Conservation (phyloP, 805 yeast species). For the Sporopachydermia quercuum region DNA sequence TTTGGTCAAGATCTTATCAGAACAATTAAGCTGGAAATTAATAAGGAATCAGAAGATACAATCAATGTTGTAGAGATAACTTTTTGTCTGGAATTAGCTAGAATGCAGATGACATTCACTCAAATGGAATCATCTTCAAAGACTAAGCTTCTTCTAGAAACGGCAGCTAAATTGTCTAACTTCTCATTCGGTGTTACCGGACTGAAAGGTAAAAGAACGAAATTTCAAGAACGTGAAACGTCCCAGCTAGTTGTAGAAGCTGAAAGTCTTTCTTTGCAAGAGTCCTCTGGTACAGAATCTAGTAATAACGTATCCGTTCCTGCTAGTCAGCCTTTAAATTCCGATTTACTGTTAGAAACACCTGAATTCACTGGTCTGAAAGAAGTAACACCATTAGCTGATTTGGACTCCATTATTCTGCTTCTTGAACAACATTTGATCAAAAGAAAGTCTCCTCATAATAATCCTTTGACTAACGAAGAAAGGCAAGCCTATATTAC, state of each 20-base stretch:
- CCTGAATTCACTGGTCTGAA: constrained; percentile 74
- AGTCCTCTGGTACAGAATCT: not conserved
- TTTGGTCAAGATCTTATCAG: constrained; percentile 5
- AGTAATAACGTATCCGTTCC: constrained; percentile 1
- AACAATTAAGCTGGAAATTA: constrained; percentile 10
- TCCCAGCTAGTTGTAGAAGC: constrained; percentile 72
- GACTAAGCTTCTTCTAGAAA: constrained; percentile 14
- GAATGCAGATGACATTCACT: constrained; percentile 23
- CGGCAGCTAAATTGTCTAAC: constrained; percentile 43
- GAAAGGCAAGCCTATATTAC: constrained; percentile 66
- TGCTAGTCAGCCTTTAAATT: constrained; percentile 35
- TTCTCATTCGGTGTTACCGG: constrained; percentile 66
- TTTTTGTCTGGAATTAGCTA: constrained; percentile 53
- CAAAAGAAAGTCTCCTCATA: constrained; percentile 56
- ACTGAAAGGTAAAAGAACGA: constrained; percentile 76
- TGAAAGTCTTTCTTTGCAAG: constrained; percentile 16
- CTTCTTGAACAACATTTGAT: constrained; percentile 51
- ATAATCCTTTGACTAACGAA: constrained; percentile 60
- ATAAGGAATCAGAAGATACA: constrained; percentile 13
- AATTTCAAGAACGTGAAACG: constrained; percentile 57
- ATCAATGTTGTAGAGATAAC: constrained; percentile 25
- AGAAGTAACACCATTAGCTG: constrained; percentile 56
- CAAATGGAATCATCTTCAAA: constrained; percentile 15
- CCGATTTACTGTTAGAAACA: constrained; percentile 65
- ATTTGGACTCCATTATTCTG: constrained; percentile 60